These are phyloP conservation scores for Fusarium sp. DNA, from an alignment of 2,329 filamentous ascomycete genomes.

Conservation along the genomic window DNA sequence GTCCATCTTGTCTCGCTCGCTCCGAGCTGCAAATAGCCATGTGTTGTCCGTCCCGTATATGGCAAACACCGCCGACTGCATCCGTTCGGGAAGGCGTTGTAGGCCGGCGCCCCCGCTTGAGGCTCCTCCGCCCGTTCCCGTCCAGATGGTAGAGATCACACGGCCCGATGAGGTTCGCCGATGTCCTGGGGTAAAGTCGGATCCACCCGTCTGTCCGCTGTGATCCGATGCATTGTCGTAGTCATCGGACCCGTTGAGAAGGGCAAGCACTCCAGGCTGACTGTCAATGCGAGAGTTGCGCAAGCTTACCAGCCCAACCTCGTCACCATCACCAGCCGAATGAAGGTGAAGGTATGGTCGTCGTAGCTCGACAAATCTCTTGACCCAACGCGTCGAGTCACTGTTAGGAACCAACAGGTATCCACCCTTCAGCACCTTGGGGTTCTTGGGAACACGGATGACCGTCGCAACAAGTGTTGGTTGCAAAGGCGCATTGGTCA, in stretches of 20 bases:
- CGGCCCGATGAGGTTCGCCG: constrained; percentile 63
- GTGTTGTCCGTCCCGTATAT: constrained; percentile 95
- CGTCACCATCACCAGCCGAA: constrained; percentile 85
- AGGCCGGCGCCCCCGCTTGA: constrained; percentile 53
- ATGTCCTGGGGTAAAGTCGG: constrained; percentile 59
- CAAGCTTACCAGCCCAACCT: constrained; percentile 89
- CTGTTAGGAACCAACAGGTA: constrained; percentile 89
- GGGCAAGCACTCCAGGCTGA: constrained; percentile 84
- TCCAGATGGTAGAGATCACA: constrained; percentile 68
- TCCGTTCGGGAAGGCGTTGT: constrained; percentile 66
- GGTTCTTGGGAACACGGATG: constrained; percentile 83
- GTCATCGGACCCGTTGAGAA: constrained; percentile 69
- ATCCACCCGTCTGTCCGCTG: constrained; percentile 47
- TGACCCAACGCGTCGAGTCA: constrained; percentile 86
- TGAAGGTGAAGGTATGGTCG: constrained; percentile 94
- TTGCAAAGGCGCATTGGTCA: constrained; percentile 58
- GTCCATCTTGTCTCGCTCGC: constrained; percentile 92
- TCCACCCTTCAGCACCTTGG: constrained; percentile 83
- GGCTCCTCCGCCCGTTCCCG: constrained; percentile 55
- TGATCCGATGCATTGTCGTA: constrained; percentile 51
- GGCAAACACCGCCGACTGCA: constrained; percentile 85
- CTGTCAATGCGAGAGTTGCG: constrained; percentile 92
- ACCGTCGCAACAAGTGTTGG: constrained; percentile 82
- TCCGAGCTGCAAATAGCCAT: constrained; percentile 91
- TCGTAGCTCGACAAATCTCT: constrained; percentile 91